These are phyloP conservation scores for Leishmania gerbilli DNA, from an alignment of 208 protist species.

Conservation along the genomic window DNA sequence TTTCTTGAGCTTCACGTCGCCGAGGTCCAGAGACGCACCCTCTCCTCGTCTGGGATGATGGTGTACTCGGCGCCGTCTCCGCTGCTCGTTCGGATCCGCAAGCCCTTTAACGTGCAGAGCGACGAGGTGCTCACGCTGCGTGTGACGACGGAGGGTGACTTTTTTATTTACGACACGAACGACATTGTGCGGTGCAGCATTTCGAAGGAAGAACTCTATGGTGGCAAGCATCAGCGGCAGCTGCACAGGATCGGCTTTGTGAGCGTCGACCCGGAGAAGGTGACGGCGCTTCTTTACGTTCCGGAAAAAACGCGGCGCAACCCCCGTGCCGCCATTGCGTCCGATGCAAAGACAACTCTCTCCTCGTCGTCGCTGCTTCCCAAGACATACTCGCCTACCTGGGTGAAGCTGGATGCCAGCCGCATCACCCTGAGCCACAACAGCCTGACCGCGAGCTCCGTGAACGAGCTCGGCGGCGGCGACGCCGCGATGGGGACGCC, in stretches of 20 bases:
- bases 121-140: slow-evolving; percentile 74
- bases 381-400: slow-evolving; percentile 59
- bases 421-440: slow-evolving; percentile 66
- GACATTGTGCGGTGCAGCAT: slow-evolving; percentile 79
- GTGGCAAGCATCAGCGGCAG: slow-evolving; percentile 20
- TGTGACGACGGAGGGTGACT: slow-evolving; percentile 79
- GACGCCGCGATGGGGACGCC: slow-evolving; percentile 75
- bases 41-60: slow-evolving; percentile 31
- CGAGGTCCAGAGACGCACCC: slow-evolving; percentile 23
- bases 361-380: slow-evolving; percentile 7
- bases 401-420: slow-evolving; percentile 53
- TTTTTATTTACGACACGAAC: slow-evolving; percentile 80
- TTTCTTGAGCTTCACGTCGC: slow-evolving; percentile 80
- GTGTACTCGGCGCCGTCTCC: slow-evolving; percentile 1
- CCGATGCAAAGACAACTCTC: slow-evolving; percentile 19
- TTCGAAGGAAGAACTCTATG: slow-evolving; percentile 43
- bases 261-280: slow-evolving; percentile 53
- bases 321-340: slow-evolving; percentile 22
- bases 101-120: slow-evolving; percentile 62
- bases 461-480: slow-evolving; percentile 54
- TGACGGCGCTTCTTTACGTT: slow-evolving; percentile 49
- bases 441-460: slow-evolving; percentile 63
- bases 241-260: slow-evolving; percentile 52
- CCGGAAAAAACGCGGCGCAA: slow-evolving; percentile 36
- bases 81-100: slow-evolving; percentile 40